Base-by-base conservation (phyloP, 2,329 filamentous ascomycete species). In the Davidsoniella virescens region DNA sequence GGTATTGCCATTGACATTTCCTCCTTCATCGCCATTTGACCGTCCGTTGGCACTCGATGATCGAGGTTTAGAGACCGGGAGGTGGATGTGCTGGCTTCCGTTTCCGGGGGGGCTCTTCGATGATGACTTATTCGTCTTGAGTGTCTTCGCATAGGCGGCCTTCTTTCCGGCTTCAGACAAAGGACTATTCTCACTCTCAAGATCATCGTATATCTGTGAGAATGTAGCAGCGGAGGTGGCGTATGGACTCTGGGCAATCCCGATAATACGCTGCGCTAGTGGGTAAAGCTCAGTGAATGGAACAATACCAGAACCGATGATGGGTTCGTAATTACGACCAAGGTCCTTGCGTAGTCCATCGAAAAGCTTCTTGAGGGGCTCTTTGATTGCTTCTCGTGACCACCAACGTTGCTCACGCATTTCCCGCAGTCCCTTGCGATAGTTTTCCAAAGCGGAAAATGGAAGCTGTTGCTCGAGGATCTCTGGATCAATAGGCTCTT, bases 281-380 rank as follows among this genome's bases (percentile, higher is more conserved):
- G 49, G 42, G 16, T 54, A 51, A 20, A 54, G 37, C 37, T 54
- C 52, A 4, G 52, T 54, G 20, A 49, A 49, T 4, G 52, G 52
- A 56, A 46, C 62, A 47, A 54, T 63, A 59, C 47, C 56, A 57
- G 50, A 62, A 61, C n/a, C 62, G 57, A 25, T 58, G 53, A 54
- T 57, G 14, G 52, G 48, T 10, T 53, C 52, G 38, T 50, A 53
- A 33, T 53, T 48, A 4, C 48, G 44, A 7, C 52, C 52, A 20
- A 53, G 52, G 18, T 53, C 44, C 5, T 46, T 48, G 17, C 52
- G 44, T 8, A 53, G 44, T 17, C 50, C 36, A 17, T 47, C 45
- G 18, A 53, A 53, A 2, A 53, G 43, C 20, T 48, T 53, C 40
- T 53, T 53, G 10, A 53, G 39, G 14, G 52, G 52, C 36, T 50